Evolutionary conservation across 768 basidiomycete species (phyloP).

Genomic region (Russula brevipes): DNA sequence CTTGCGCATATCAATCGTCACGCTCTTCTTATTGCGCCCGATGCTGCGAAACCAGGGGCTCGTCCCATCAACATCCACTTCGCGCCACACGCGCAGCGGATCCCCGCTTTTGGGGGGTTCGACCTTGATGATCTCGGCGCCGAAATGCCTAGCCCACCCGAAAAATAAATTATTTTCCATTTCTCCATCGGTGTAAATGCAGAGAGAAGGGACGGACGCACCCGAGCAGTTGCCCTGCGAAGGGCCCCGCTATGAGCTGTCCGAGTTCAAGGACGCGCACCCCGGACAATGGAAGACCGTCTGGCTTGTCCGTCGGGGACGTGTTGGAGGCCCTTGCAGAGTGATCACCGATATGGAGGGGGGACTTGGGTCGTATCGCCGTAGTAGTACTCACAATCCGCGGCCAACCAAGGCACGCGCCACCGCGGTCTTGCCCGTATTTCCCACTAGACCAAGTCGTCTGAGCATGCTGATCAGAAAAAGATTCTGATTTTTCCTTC

Average conservation of each 20-base stretch:
- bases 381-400: not conserved
- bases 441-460: not conserved
- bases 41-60: constrained; percentile 74
- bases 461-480: not conserved
- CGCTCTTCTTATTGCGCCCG: constrained; percentile 68
- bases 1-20: constrained; percentile 59
- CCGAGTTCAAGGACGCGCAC: constrained; percentile 64
- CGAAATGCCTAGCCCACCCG: not conserved
- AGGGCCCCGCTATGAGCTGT: constrained; percentile 67
- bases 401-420: not conserved
- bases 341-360: not conserved
- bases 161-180: not conserved
- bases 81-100: constrained; percentile 65
- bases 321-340: not conserved
- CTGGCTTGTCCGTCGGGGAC: not conserved
- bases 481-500: not conserved
- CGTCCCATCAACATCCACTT: constrained; percentile 62
- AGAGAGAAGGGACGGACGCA: constrained; percentile 29
- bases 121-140: constrained; percentile 68
- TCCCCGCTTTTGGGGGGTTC: constrained; percentile 61
- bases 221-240: constrained; percentile 69
- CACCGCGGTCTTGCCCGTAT: not conserved
- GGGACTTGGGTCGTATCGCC: not conserved
- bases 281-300: constrained; percentile 38
- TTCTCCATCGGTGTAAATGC: not conserved